These are phyloP conservation scores for Sugiyamaella marilandica DNA, from an alignment of 805 yeast genomes.

Conservation along the genomic window DNA sequence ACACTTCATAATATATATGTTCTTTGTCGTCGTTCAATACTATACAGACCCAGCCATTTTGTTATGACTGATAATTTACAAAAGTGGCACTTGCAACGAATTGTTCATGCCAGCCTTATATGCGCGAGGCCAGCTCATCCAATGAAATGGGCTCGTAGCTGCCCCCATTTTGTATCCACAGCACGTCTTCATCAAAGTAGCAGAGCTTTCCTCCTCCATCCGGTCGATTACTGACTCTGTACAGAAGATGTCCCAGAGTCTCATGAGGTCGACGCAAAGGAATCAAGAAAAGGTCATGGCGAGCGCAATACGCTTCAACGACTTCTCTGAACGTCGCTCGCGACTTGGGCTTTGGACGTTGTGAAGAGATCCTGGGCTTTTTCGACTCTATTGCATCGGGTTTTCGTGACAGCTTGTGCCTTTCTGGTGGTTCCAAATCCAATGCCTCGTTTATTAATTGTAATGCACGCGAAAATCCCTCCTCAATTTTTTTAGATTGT, in stretches of 20 bases:
- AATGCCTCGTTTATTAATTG: constrained; percentile 33
- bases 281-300: constrained; percentile 42
- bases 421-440: constrained; percentile 20
- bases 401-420: constrained; percentile 1
- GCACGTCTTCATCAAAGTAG: constrained; percentile 60
- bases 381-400: background rate
- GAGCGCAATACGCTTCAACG: constrained; percentile 54
- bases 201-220: constrained; percentile 36
- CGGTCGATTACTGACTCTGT: constrained; percentile 36
- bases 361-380: background rate
- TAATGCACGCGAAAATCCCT: constrained; percentile 25
- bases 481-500: constrained; percentile 10
- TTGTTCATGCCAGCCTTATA: background rate
- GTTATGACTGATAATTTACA: too few species aligned
- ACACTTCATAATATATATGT: too few species aligned
- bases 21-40: too few species aligned
- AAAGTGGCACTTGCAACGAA: too few species aligned
- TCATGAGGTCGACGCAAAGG: constrained; percentile 35
- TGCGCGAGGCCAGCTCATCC: constrained; percentile 12
- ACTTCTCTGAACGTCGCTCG: constrained; percentile 55
- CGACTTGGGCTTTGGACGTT: background rate
- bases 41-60: too few species aligned
- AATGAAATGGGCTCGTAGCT: constrained; percentile 21
- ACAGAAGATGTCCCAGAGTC: constrained; percentile 42
- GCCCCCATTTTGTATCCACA: constrained; percentile 42